Base-by-base conservation (phyloP, 1,139 yeast species). In the Diutina ranongensis region DNA sequence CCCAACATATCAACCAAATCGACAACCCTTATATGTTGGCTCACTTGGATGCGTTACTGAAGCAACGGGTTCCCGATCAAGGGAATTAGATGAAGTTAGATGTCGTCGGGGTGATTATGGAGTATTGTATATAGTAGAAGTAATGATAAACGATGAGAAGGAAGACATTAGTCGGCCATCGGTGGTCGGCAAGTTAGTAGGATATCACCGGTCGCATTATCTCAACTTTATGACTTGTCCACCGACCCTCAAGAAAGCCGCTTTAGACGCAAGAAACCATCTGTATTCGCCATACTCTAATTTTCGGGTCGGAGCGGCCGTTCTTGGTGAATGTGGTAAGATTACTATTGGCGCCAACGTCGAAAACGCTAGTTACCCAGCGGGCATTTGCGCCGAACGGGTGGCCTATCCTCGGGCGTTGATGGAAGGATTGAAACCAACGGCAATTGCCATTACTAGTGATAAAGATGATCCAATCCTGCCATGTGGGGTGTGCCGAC, bases 401-500 rank as follows among this genome's bases (percentile, higher is more conserved):
- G 72, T 87, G 1, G 83, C 97, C 0, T 69, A 86, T 2, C 72
- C 78, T 20, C 76, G 76, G 48, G 89, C 94, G 0, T 72, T 50
- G 34, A 67, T 71, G 56, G 62, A 64, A 49, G 75, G 84, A 38
- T 76, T 80, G 59, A 68, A 64, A 50, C 28, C 40, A 4, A 28
- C 21, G 27, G 84, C 83, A 3, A 72, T 88, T 48, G 96, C 88
- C 2, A 80, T 87, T 22, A 68, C 85, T 3, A 74, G 87, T 31
- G 92, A 84, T 55, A 60, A 75, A 21, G 65, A 64, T 0, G 72
- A 71, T 12, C 71, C 80, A 22, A 80, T 85, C 16, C 72, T 89
- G 9, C 98, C 98, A 0, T 92, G 98, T 61, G 98, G 98, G 2
- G 82, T 92, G 41, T 92, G 98, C 57, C 71, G 98, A 48, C 98